These are phyloP conservation scores for Zhuliangozyma parablackwelliae DNA, from an alignment of 1,139 yeast genomes.

Conservation along the genomic window DNA sequence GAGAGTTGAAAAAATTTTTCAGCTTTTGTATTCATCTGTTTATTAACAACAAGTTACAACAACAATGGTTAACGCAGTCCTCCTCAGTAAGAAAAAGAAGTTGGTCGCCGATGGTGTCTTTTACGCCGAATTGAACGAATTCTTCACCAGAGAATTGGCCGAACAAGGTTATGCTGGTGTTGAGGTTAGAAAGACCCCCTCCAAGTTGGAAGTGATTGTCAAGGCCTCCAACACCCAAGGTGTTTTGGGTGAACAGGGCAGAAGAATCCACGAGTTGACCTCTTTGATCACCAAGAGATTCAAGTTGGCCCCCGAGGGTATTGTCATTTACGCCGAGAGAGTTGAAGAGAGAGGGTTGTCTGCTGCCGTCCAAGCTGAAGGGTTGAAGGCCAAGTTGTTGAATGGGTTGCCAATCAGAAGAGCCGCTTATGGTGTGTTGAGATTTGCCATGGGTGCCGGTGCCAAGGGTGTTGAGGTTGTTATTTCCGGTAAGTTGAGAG, in stretches of 20 bases:
- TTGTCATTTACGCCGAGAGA: conserved; percentile 97
- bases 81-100: conserved; percentile 76
- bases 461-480: conserved; percentile 99
- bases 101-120: conserved; percentile 99
- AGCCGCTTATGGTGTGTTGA: conserved; percentile 99
- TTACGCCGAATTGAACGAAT: conserved; percentile 99
- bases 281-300: conserved; percentile 98
- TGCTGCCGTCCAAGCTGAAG: conserved; percentile 99
- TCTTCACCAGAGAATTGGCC: conserved; percentile 99
- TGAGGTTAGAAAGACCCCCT: conserved; percentile 98
- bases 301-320: conserved; percentile 91
- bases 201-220: conserved; percentile 96
- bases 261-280: conserved; percentile 99
- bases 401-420: conserved; percentile 99
- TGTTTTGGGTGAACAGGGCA: conserved; percentile 99
- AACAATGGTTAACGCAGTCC: conserved; percentile 48
- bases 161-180: conserved; percentile 99
- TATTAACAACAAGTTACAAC: conserved; percentile 1
- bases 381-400: conserved; percentile 95
- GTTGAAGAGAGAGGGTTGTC: conserved; percentile 99
- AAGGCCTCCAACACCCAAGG: conserved; percentile 99
- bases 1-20: background rate
- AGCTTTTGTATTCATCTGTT: background rate
- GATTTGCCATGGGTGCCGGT: conserved; percentile 99
- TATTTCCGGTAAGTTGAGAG: conserved; percentile 98